Percentiles rank a stretch among this genome's conserved stretches.
phyloP scores from a whole-genome alignment of 345 rosid genomes.

The Dimocarpus longan region DNA sequence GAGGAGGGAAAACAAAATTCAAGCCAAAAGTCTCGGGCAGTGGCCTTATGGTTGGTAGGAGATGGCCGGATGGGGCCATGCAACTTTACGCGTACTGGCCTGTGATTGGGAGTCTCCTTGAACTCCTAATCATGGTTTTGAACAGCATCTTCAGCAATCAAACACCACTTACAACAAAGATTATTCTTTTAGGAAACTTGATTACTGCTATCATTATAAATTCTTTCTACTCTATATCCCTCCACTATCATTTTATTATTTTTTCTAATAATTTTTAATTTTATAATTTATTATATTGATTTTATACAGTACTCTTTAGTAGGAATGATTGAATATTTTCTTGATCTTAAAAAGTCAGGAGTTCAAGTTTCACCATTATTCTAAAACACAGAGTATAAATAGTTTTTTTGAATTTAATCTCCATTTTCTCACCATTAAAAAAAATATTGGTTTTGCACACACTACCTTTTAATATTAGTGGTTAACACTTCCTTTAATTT shows the following conservation, averaged over 20 bases:
- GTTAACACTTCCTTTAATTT: too few relatives aligned
- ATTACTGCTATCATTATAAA: slow-evolving; percentile 34
- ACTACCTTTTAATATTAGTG: too few relatives aligned
- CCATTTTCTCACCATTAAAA: too few relatives aligned
- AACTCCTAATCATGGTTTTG: slow-evolving; percentile 40
- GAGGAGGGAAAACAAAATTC: slow-evolving; percentile 30
- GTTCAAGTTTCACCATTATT: too few relatives aligned
- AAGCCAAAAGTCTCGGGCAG: slow-evolving; percentile 54
- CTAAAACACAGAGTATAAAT: too few relatives aligned
- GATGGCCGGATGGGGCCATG: slow-evolving; percentile 27
- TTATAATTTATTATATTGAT: too few relatives aligned
- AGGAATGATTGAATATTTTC: too few relatives aligned
- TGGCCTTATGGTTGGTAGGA: slow-evolving; percentile 34
- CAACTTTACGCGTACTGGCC: slow-evolving; percentile 50
- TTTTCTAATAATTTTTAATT: not conserved
- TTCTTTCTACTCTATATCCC: slow-evolving; percentile 5
- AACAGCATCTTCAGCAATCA: slow-evolving; percentile 34
- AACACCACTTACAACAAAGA: slow-evolving; percentile 28
- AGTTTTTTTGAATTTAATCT: too few relatives aligned
- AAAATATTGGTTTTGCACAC: too few relatives aligned
- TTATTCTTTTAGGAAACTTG: slow-evolving; percentile 40
- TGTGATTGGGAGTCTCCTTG: slow-evolving; percentile 41
- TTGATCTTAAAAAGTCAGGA: too few relatives aligned
- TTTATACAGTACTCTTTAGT: too few relatives aligned
- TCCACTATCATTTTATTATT: slow-evolving; percentile 14